phyloP scores from a whole-genome alignment of 2,329 filamentous ascomycete genomes.

The Calycina herbarum region DNA sequence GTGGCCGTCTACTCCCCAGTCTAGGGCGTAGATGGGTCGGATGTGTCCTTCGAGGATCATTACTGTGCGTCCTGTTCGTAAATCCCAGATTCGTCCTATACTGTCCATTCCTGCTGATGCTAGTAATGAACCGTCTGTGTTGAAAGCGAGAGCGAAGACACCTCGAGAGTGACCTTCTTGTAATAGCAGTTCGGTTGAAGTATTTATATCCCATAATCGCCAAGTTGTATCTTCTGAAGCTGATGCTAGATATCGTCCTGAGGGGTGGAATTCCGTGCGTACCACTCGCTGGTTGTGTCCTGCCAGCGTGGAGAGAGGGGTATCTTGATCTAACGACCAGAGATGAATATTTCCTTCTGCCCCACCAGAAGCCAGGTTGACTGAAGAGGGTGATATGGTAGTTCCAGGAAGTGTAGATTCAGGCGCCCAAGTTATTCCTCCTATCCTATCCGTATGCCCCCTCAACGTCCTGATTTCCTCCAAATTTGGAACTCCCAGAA shows the following conservation, averaged over 20 bases:
- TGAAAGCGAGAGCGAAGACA: conserved; percentile 88
- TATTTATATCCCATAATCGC: conserved; percentile 93
- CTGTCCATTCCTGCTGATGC: conserved; percentile 93
- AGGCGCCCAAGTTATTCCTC: conserved; percentile 88
- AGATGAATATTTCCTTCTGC: conserved; percentile 85
- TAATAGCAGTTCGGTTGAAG: conserved; percentile 76
- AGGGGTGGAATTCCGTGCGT: conserved; percentile 91
- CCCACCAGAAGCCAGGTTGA: conserved; percentile 89
- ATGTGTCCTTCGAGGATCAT: conserved; percentile 91
- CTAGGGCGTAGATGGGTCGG: conserved; percentile 87
- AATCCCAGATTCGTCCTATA: conserved; percentile 92
- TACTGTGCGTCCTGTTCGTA: conserved; percentile 86
- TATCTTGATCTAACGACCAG: conserved; percentile 86
- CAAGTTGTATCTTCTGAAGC: conserved; percentile 96
- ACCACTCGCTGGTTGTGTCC: conserved; percentile 88
- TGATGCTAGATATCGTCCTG: conserved; percentile 83
- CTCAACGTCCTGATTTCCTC: conserved; percentile 74
- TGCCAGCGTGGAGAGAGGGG: conserved; percentile 75
- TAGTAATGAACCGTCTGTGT: conserved; percentile 83
- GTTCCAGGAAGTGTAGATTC: conserved; percentile 71
- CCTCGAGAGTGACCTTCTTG: conserved; percentile 96
- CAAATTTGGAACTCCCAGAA: conserved; percentile 81
- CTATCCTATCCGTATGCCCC: conserved; percentile 85
- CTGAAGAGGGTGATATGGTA: conserved; percentile 68
- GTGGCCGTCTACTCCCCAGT: conserved; percentile 90